Percentiles rank a stretch among this genome's conserved stretches.
Conservation (phyloP, 2,329 filamentous ascomycete species). For the Neoscytalidium dimidiatum region DNA sequence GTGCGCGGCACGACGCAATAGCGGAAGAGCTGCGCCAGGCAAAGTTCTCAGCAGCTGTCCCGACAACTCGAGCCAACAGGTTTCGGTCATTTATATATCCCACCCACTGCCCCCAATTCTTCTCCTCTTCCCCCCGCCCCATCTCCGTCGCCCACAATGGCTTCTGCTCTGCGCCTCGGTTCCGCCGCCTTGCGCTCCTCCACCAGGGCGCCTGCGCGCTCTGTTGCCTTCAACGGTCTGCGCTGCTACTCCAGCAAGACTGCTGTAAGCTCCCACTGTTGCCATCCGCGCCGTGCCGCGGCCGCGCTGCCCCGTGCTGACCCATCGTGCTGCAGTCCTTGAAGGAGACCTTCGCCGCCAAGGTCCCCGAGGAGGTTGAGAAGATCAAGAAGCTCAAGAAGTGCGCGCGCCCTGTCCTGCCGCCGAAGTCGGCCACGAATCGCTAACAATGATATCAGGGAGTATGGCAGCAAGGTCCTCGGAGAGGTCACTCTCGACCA, state of each 20-base stretch:
- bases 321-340: constrained; percentile 65
- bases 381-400: constrained; percentile 99
- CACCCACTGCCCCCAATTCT: constrained; percentile 34
- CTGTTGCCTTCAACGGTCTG: constrained; percentile 75
- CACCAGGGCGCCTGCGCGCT: constrained; percentile 65
- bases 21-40: not conserved
- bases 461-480: constrained; percentile 91
- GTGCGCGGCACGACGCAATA: too few relatives aligned
- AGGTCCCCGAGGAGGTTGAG: constrained; percentile 94
- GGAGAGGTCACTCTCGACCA: constrained; percentile 99
- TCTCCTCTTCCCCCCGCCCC: constrained; percentile 35
- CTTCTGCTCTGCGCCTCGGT: constrained; percentile 78
- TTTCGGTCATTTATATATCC: constrained; percentile 27
- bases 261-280: constrained; percentile 61
- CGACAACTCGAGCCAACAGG: too few relatives aligned
- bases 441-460: constrained; percentile 57
- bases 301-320: constrained; percentile 17
- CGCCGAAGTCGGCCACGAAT: constrained; percentile 20
- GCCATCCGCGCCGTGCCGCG: too few relatives aligned
- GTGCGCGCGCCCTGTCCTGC: constrained; percentile 55
- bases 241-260: constrained; percentile 94
- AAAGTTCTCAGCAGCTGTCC: constrained; percentile 24
- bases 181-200: constrained; percentile 80
- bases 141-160: constrained; percentile 61
- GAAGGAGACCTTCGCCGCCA: constrained; percentile 97